Evolutionary conservation across 176 grass and related monocot species (phyloP).

Genomic region (Luzula sylvatica): DNA sequence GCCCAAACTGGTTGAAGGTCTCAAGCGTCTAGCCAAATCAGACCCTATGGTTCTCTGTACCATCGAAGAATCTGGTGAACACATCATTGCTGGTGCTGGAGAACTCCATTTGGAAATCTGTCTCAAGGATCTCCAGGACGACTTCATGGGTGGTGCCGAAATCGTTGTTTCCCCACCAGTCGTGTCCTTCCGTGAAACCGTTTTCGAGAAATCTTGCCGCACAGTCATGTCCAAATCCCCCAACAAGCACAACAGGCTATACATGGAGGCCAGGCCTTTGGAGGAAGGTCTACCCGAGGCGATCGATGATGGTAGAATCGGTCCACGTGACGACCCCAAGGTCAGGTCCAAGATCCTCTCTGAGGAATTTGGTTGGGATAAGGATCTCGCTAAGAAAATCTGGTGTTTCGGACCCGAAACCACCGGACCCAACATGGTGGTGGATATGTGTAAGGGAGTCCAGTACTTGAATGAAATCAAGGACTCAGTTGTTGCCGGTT

Average conservation of each 20-base stretch:
- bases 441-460: conserved; percentile 93
- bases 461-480: conserved; percentile 89
- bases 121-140: conserved; percentile 65
- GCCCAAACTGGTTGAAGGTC: conserved; percentile 77
- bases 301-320: conserved; percentile 58
- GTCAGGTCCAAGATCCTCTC: conserved; percentile 56
- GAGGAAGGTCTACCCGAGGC: conserved; percentile 70
- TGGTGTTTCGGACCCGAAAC: conserved; percentile 91
- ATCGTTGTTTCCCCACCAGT: conserved; percentile 65
- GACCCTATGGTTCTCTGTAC: conserved; percentile 78
- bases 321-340: conserved; percentile 72
- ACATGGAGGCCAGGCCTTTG: conserved; percentile 70
- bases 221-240: conserved; percentile 91
- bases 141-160: conserved; percentile 86
- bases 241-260: conserved; percentile 74
- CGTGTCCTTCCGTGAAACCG: conserved; percentile 89
- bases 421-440: conserved; percentile 75
- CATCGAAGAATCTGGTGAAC: conserved; percentile 78
- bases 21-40: conserved; percentile 74
- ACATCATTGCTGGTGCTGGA: conserved; percentile 77
- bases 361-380: conserved; percentile 71
- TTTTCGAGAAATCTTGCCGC: conserved; percentile 61
- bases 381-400: conserved; percentile 85
- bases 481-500: conserved; percentile 80
- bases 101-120: conserved; percentile 85